Conservation (phyloP, 1,139 yeast species). For the Suzukiozyma palmioleophila region DNA sequence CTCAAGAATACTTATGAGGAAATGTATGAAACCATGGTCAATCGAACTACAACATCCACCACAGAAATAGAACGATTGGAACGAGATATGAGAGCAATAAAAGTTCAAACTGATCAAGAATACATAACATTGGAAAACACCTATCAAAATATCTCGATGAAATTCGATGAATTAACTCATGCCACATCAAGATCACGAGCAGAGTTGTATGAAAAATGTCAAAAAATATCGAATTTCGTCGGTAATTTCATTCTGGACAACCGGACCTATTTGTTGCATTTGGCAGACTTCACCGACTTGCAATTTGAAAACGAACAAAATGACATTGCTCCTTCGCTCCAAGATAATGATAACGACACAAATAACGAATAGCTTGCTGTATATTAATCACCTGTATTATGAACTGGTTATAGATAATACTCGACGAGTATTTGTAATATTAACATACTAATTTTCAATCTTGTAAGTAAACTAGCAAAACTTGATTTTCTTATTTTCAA, state of each 20-base stretch:
- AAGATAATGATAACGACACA: conserved; percentile 1
- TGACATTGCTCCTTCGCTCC: not conserved
- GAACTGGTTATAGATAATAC: not conserved
- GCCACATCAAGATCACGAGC: conserved; percentile 46
- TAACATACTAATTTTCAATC: not conserved
- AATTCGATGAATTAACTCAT: conserved; percentile 49
- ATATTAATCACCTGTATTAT: not conserved
- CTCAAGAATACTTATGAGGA: conserved; percentile 55
- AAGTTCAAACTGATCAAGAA: conserved; percentile 51
- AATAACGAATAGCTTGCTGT: not conserved
- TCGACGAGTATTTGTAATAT: not conserved
- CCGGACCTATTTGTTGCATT: conserved; percentile 54
- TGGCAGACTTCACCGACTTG: conserved; percentile 37
- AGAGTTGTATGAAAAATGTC: conserved; percentile 49
- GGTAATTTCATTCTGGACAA: conserved; percentile 63
- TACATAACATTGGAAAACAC: conserved; percentile 52
- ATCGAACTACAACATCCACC: conserved; percentile 50
- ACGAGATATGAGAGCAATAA: conserved; percentile 53
- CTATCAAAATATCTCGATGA: conserved; percentile 51
- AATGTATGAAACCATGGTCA: conserved; percentile 51
- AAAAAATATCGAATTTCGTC: conserved; percentile 53
- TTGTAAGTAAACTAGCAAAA: too few relatives aligned
- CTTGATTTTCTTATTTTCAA: too few relatives aligned
- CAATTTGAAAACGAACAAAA: conserved; percentile 8
- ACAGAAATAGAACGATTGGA: conserved; percentile 66